Conservation (phyloP, 768 basidiomycete genomes). For the Termitomyces bulborhizus region DNA sequence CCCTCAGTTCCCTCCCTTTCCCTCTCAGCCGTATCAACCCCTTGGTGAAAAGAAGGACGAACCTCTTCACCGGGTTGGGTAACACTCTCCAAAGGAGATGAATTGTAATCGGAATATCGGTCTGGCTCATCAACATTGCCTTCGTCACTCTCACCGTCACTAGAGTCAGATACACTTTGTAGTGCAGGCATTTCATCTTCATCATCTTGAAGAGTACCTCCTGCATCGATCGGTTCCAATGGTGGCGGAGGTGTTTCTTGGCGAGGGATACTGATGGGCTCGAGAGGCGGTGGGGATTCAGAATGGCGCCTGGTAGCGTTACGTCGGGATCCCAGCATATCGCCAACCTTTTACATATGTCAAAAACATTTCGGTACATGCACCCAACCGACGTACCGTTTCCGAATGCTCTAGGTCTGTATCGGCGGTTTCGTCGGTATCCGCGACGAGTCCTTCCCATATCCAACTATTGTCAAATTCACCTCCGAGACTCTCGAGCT, state of each 20-base stretch:
- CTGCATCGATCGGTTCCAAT: not conserved
- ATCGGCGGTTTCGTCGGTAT: conserved; percentile 12
- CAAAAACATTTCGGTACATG: not conserved
- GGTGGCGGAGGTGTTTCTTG: conserved; percentile 4
- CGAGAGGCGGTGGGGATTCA: conserved; percentile 6
- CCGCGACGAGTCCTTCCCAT: conserved; percentile 14
- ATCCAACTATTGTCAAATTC: conserved; percentile 9
- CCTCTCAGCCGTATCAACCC: conserved; percentile 12
- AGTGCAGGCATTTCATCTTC: conserved; percentile 30
- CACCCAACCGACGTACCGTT: conserved; percentile 19
- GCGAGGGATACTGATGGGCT: conserved; percentile 4
- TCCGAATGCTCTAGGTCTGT: conserved; percentile 23
- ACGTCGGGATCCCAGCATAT: conserved; percentile 23
- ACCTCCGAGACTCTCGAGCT: conserved; percentile 6
- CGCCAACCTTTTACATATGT: conserved; percentile 22
- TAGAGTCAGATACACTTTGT: conserved; percentile 28
- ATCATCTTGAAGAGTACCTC: conserved; percentile 9
- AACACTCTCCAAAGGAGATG: not conserved
- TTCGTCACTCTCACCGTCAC: conserved; percentile 22
- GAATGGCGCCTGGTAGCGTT: conserved; percentile 5
- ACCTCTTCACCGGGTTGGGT: not conserved
- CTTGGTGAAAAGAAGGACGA: not conserved
- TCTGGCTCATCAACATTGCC: conserved; percentile 10
- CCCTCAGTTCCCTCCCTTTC: conserved; percentile 1
- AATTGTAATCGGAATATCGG: not conserved